A percentile compares a stretch with the other conserved stretches of the same genome.
phyloP scores from a whole-genome alignment of 306 rosid genomes.

The Vicia sativa region DNA sequence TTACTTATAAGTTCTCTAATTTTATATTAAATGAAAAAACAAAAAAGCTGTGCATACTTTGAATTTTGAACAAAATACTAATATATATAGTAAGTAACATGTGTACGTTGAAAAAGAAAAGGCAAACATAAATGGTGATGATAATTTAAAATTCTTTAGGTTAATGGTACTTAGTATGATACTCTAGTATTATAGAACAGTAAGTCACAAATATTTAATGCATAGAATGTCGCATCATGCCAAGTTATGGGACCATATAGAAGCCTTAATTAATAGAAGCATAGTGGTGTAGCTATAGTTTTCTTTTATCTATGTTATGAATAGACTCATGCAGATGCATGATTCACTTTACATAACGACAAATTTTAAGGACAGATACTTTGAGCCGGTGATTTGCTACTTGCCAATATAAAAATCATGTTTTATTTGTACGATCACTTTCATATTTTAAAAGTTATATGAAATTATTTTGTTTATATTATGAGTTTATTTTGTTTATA shows the following conservation, averaged over 20 bases:
- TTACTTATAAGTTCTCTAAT: no score
- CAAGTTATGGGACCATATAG: constrained; percentile 27
- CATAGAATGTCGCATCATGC: constrained; percentile 39
- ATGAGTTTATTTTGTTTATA: no score
- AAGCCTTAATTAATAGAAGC: constrained; percentile 4
- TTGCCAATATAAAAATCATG: constrained; percentile 8
- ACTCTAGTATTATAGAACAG: neutral
- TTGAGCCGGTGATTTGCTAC: constrained; percentile 19
- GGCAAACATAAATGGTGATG: neutral
- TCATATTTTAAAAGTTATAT: no score
- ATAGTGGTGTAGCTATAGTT: neutral
- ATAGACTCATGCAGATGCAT: constrained; percentile 19
- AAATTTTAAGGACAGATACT: constrained; percentile 13
- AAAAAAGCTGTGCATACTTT: constrained; percentile 5
- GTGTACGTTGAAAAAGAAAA: constrained; percentile 6
- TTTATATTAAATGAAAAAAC: neutral
- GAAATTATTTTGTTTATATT: no score
- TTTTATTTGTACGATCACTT: neutral
- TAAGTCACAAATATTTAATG: constrained; percentile 4
- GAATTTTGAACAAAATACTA: constrained; percentile 10
- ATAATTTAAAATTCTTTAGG: neutral
- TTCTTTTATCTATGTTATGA: neutral
- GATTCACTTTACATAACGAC: constrained; percentile 20
- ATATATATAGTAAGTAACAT: constrained; percentile 1
- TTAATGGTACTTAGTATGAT: neutral